phyloP scores from a whole-genome alignment of 257 asterid species.

The Hygrophila difformis region DNA sequence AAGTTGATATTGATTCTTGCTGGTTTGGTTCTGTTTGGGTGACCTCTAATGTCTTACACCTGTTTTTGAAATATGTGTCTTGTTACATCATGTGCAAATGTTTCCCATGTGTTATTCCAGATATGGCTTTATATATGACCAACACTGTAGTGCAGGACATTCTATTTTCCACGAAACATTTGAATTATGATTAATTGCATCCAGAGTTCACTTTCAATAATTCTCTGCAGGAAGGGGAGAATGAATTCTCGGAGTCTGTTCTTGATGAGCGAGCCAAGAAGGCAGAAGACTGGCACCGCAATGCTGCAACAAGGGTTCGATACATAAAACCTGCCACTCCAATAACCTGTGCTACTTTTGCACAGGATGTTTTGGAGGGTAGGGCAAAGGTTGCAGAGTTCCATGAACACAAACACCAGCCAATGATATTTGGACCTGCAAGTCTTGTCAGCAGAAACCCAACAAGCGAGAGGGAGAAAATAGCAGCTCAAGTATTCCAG shows the following conservation, averaged over 20 bases:
- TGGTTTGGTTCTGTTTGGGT: too few species aligned
- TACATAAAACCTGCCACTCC: conserved; percentile 66
- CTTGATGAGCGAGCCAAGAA: conserved; percentile 79
- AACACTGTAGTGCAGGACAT: too few species aligned
- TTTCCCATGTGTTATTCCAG: too few species aligned
- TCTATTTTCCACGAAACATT: background rate
- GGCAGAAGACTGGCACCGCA: conserved; percentile 90
- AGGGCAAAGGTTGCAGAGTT: conserved; percentile 57
- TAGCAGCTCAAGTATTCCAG: conserved; percentile 96
- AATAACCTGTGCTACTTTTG: conserved; percentile 95
- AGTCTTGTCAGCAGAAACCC: conserved; percentile 73
- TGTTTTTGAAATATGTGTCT: too few species aligned
- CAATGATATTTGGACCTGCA: conserved; percentile 91
- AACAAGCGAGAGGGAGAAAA: conserved; percentile 73
- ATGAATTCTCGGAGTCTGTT: conserved; percentile 43
- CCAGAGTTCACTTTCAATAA: conserved; percentile 1
- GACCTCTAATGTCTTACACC: too few species aligned
- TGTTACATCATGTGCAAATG: too few species aligned
- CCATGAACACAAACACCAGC: conserved; percentile 91
- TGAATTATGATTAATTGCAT: conserved; percentile 1
- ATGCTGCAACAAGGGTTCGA: conserved; percentile 64
- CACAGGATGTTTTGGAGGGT: conserved; percentile 95
- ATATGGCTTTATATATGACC: too few species aligned
- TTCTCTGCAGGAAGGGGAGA: conserved; percentile 52
- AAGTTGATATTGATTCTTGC: too few species aligned